Base-by-base conservation (phyloP, 1,284 basidiomycete species). In the Cutaneotrichosporon daszewskae region DNA sequence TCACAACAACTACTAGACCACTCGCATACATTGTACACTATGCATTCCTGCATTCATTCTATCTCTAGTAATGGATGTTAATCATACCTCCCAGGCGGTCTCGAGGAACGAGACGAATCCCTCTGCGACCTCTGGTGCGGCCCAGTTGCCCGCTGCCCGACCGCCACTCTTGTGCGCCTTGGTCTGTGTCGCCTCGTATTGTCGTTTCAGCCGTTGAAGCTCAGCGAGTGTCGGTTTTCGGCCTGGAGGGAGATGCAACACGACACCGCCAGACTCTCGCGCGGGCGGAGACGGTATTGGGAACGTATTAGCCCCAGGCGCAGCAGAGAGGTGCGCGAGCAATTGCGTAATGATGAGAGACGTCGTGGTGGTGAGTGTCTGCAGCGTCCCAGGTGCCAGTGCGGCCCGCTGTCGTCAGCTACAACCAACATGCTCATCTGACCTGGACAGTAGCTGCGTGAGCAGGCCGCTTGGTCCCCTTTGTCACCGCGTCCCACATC, bases 101-200 rank as follows among this genome's bases (percentile, higher is more conserved):
- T 87, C 84, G 50, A 95, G 64, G 70, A 89, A 92, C 45, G 71
- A 64, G 28, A 79, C 81, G 76, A 92, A 94, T 57, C 84, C 85
- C 13, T 71, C 60, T 9, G 80, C 82, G 11, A 94, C 78, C 47
- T 78, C 81, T 48, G 77, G 76, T 62, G 85, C 85, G 40, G 76
- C 77, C 84, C 87, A 90, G 53, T 82, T 81, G 0, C 85, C 85
- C 43, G 82, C 84, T 54, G 87, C 86, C 12, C 80, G 82, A n/a
- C 84, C 83, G 16, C 85, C 85, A 5, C 85, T 77, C 8, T 82
- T 85, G 50, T 89, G 83, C n/a, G 85, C 86, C 57, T 87, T 87
- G 60, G 84, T 87, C 66, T 92, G 87, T 28, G 85, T 77, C 1
- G 79, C 79, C 26, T 92, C 84, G 61, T 91, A 95, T 61, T 91